Base-by-base conservation (phyloP, 306 rosid species). In the Cercis canadensis region DNA sequence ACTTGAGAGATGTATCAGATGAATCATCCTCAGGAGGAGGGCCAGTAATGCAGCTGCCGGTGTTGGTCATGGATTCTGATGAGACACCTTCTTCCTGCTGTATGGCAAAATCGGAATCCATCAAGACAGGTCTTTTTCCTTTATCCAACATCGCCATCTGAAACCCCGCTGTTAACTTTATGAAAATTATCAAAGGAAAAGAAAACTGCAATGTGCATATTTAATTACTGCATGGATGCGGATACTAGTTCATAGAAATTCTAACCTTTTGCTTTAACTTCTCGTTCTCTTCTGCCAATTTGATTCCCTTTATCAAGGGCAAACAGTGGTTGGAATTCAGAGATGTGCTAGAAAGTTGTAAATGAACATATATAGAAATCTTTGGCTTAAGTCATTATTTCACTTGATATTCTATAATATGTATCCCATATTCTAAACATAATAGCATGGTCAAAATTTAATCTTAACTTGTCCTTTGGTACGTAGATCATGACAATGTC, bases 261-360 rank as follows among this genome's bases (percentile, higher is more conserved):
- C 43, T 6, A 37, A 46, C 83, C 79, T 73, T 61, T 21, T 46
- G 69, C 72, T 60, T 67, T 21, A 79, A 50, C n/a, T 15, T 60
- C 67, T 54, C 51, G 72, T 79, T 79, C 56, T 79, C 67, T 54
- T 73, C 75, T 24, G 37, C 71, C 83, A 79, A 44, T 14, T 43
- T 11, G 4, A 29, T 13, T 36, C 62, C 72, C 79, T 73, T 58
- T 8, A 46, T 62, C 39, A 65, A 14, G 11, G 51, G 16, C 45
- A 57, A 66, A 55, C 10, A 43, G 7, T 43, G 18, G 36, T 75
- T 40, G 56, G 45, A 74, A 45, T 19, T 45, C 4, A 5, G 5
- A 53, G 12, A 63, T 24, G 56, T 29, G 5, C 53, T 43, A 11
- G n/a, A 43, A 12, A 0, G 13, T 43, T 53, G 46, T 33, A 62